phyloP scores from a whole-genome alignment of 2,329 filamentous ascomycete species.

The Exophiala calicioides region DNA sequence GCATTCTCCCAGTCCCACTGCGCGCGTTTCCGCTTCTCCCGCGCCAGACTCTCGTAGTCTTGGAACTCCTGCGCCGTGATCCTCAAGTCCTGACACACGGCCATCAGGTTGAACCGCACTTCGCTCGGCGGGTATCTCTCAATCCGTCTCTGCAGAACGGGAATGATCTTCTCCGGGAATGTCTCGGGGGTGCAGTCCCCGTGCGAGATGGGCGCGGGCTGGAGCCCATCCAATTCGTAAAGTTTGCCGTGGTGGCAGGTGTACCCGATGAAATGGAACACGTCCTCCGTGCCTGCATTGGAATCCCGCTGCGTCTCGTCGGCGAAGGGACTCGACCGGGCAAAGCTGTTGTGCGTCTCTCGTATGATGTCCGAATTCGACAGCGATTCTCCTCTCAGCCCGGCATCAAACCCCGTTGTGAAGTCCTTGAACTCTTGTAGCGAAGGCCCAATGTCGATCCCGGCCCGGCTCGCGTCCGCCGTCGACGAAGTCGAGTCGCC shows the following conservation, averaged over 20 bases:
- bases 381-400: slow-evolving; percentile 70
- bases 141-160: slow-evolving; percentile 83
- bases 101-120: slow-evolving; percentile 94
- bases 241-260: slow-evolving; percentile 75
- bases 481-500: slow-evolving; percentile 32
- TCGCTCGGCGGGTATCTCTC: slow-evolving; percentile 80
- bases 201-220: slow-evolving; percentile 88
- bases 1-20: slow-evolving; percentile 97
- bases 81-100: slow-evolving; percentile 83
- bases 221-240: slow-evolving; percentile 93
- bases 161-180: slow-evolving; percentile 79
- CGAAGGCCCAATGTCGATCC: slow-evolving; percentile 69
- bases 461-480: slow-evolving; percentile 15
- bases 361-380: slow-evolving; percentile 72
- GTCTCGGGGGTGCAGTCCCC: slow-evolving; percentile 68
- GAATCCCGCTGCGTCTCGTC: slow-evolving; percentile 79
- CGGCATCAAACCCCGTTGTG: slow-evolving; percentile 76
- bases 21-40: slow-evolving; percentile 79
- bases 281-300: slow-evolving; percentile 76
- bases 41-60: slow-evolving; percentile 73
- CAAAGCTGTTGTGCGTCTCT: slow-evolving; percentile 86
- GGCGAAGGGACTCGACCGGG: slow-evolving; percentile 82
- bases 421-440: slow-evolving; percentile 84
- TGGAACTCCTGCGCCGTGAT: slow-evolving; percentile 76
- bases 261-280: slow-evolving; percentile 98